Base-by-base conservation (phyloP, 2,329 filamentous ascomycete species). In the Thelonectria olida region DNA sequence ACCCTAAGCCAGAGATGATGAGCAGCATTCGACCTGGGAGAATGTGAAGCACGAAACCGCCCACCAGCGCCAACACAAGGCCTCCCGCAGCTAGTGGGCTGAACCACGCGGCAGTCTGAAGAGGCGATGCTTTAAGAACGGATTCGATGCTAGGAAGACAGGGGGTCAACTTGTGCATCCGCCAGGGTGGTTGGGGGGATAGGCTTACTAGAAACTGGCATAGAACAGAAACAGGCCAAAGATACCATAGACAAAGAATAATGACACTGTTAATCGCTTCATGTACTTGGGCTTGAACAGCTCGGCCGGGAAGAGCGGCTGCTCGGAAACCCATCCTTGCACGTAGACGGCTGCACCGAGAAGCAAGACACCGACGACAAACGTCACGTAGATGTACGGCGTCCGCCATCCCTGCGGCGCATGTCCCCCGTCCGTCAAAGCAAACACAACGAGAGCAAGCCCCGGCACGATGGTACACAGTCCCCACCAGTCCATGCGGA, bases 381-480 rank as follows among this genome's bases (percentile, higher is more conserved):
- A 85, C 0, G 88, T 86, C 15, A 88, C 79, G 47, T 85, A 85
- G 39, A 95, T 89, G 67, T 93, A 92, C 0, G 90, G 89, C 0
- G 89, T 92, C 13, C 76, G 80, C 91, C 91, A 95, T 2, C 89
- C 86, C 4, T 87, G 72, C 0, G 88, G 84, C 0, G 90, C 90
- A 73, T 92, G 86, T 0, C 88, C 85, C 13, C 88, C 89, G 54
- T 93, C 88, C 0, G 91, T 93, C 50, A 95, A 85, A 1, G 91
- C 89, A 68, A 89, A 94, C 2, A 93, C 88, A 63, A 92, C 81
- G 22, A 95, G 81, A 4, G 91, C 81, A 12, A 93, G 75, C 0
- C 89, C 91, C 0, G 84, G 81, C 1, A 91, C 82, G 15, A 89
- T 89, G 23, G 89, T 84, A 7, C 75, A 71, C 3, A 85, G 77